Conservation (phyloP, 148 eudicot genomes). For the Cornus suecica region DNA sequence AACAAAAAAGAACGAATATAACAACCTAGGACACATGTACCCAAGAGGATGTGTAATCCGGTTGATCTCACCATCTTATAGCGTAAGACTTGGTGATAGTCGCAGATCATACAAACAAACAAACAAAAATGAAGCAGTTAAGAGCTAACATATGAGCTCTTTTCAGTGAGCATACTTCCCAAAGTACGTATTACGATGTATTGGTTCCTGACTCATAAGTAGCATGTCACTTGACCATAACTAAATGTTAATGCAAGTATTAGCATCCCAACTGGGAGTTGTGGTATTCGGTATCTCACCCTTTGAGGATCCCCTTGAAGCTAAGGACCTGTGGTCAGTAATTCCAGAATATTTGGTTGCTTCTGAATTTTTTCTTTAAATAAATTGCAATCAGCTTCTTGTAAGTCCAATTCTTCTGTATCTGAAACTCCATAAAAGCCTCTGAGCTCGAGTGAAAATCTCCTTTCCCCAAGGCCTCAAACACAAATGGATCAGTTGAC, state of each 20-base stretch:
- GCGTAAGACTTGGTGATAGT: background rate
- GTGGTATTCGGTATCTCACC: too few species aligned
- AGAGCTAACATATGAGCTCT: background rate
- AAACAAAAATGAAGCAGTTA: background rate
- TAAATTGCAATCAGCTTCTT: constrained; percentile 58
- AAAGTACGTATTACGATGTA: background rate
- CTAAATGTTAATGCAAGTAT: constrained; percentile 31
- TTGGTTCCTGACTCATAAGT: background rate
- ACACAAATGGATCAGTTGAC: constrained; percentile 60
- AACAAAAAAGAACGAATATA: background rate
- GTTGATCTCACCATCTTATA: background rate
- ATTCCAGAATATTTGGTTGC: constrained; percentile 90
- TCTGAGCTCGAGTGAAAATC: constrained; percentile 77
- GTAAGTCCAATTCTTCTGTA: constrained; percentile 63
- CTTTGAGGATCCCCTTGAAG: too few species aligned
- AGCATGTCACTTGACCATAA: constrained; percentile 42
- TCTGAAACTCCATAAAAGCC: constrained; percentile 66
- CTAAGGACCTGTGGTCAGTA: constrained; percentile 17
- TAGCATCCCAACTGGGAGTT: too few species aligned
- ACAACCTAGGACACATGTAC: too few species aligned
- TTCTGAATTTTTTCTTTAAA: constrained; percentile 65
- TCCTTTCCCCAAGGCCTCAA: constrained; percentile 84
- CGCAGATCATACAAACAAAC: background rate
- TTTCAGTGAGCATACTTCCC: background rate
- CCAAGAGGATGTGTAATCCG: too few species aligned